phyloP scores from a whole-genome alignment of 2,329 filamentous ascomycete genomes.

The Seiridium cupressi region DNA sequence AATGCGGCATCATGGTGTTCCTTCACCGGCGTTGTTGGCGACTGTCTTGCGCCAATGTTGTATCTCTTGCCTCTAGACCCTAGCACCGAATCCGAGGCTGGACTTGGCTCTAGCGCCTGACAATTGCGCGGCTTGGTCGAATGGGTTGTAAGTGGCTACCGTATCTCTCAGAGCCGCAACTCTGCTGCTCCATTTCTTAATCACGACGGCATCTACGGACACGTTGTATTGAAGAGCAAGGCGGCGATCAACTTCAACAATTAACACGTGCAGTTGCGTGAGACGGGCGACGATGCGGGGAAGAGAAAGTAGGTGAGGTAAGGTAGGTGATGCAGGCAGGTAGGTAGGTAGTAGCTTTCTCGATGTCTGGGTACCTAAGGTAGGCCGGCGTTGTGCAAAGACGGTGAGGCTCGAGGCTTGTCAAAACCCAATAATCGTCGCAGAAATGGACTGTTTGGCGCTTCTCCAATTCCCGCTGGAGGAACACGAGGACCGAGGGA shows the following conservation, averaged over 20 bases:
- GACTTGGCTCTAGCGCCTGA: neutral
- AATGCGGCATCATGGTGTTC: constrained; percentile 41
- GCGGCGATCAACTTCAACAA: neutral
- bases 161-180: neutral
- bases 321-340: neutral
- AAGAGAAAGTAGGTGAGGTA: neutral
- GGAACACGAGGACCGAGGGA: neutral
- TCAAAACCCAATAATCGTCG: too few species aligned
- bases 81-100: neutral
- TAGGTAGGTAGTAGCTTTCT: neutral
- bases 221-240: neutral
- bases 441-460: too few species aligned
- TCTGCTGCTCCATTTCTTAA: neutral
- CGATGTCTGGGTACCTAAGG: neutral
- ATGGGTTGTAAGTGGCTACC: too few species aligned
- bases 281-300: neutral
- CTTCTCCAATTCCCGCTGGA: too few species aligned
- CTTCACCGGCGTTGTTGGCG: neutral
- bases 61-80: neutral
- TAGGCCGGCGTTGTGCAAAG: neutral
- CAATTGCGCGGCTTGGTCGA: too few species aligned
- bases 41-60: neutral
- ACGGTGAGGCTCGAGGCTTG: neutral
- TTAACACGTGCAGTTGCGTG: neutral
- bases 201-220: neutral